Evolutionary conservation across 306 rosid genomes (phyloP).

Genomic region (Astragalus glycyphyllos): DNA sequence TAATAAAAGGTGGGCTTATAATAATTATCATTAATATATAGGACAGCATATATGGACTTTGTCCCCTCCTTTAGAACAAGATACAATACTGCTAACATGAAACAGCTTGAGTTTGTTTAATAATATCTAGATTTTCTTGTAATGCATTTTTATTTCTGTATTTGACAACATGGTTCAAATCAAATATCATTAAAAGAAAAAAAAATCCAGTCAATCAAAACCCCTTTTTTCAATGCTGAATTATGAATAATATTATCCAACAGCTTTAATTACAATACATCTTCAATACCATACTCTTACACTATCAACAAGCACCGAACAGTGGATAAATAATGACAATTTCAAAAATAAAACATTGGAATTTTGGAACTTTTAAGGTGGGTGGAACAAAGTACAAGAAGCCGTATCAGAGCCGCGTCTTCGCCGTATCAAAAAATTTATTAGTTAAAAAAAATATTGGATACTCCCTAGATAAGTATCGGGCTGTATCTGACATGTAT

Average conservation of each 20-base stretch:
- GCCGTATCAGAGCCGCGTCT: too few species aligned
- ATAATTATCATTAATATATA: not conserved
- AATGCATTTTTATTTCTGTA: not conserved
- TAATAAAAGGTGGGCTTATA: constrained; percentile 8
- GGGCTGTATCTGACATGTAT: too few species aligned
- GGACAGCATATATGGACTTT: constrained; percentile 24
- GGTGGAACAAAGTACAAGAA: constrained; percentile 5
- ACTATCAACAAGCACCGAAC: constrained; percentile 19
- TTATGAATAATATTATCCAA: constrained; percentile 21
- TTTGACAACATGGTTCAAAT: not conserved
- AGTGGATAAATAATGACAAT: constrained; percentile 17
- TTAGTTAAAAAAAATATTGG: too few species aligned
- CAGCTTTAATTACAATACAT: constrained; percentile 30
- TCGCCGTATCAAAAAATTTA: too few species aligned
- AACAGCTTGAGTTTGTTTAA: constrained; percentile 9
- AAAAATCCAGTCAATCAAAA: not conserved
- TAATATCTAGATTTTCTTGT: constrained; percentile 5
- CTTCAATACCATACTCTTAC: not conserved
- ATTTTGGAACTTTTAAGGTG: constrained; percentile 3
- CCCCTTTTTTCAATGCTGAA: constrained; percentile 14
- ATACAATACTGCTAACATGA: constrained; percentile 16
- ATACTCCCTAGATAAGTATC: too few species aligned
- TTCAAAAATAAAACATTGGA: constrained; percentile 26
- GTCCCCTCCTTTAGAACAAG: constrained; percentile 17
- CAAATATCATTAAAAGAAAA: constrained; percentile 5